Evolutionary conservation across 2,329 filamentous ascomycete species (phyloP).

Genomic region (Trichothecium sympodiale): DNA sequence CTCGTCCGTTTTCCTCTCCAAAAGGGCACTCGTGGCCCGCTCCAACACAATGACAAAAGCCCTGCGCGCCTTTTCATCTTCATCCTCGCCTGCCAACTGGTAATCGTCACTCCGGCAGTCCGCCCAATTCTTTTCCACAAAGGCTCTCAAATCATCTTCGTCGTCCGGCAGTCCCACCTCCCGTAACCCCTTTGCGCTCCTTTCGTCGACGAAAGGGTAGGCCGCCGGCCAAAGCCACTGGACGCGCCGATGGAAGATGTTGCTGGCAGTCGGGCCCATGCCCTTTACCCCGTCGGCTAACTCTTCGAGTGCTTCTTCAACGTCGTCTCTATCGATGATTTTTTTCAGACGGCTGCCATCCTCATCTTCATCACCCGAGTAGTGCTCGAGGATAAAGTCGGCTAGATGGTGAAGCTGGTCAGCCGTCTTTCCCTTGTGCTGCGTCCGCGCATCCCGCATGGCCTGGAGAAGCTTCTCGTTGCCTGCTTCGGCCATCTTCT

Average conservation of each 20-base stretch:
- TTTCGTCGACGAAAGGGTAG: constrained; percentile 2
- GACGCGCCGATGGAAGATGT: constrained; percentile 1
- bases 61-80: constrained; percentile 1
- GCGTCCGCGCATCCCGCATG: constrained; percentile 27
- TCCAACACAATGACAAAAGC: constrained; percentile 1
- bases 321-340: not conserved
- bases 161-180: constrained; percentile 6
- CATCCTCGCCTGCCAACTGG: not conserved
- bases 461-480: constrained; percentile 24
- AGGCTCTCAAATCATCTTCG: not conserved
- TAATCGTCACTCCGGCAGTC: not conserved
- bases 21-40: not conserved
- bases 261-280: not conserved
- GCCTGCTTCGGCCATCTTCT: constrained; percentile 19
- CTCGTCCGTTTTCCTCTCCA: constrained; percentile 1
- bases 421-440: constrained; percentile 34
- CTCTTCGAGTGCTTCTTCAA: not conserved
- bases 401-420: constrained; percentile 18
- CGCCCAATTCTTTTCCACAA: not conserved
- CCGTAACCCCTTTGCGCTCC: constrained; percentile 4
- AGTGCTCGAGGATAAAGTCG: not conserved
- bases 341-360: not conserved
- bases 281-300: not conserved
- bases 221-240: constrained; percentile 2
- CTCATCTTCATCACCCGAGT: not conserved